Evolutionary conservation across 1,139 yeast genomes (phyloP), one percentile per base, ranked within the genome.

Genomic region (Yamadazyma dushanensis): DNA sequence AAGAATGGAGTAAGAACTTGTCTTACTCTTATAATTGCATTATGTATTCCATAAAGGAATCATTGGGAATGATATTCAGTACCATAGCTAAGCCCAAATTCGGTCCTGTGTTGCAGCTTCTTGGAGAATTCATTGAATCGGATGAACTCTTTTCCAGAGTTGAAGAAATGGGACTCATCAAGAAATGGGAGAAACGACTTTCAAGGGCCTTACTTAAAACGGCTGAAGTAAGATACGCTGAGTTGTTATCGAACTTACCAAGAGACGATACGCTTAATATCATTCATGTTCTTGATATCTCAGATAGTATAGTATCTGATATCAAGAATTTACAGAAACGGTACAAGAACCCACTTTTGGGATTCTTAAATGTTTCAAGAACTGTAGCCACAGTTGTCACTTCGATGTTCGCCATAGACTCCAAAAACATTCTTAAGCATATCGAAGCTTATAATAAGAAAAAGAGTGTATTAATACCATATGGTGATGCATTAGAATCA

Each of bases 391-490:
- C 73, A 1, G 70, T 78, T 5, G 70, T 81, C 14, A 70, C 83
- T 8, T 71, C 75, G 3, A 73, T 83, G 56, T 79, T 83, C 52
- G 76, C 80, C 0, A 73, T 76, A 3, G 95, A 86, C 53, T 70
- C 84, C 1, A 67, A 72, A 40, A 74, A 78, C 25, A 81, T 86
- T 60, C 59, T 83, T 26, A 63, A 66, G 20, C 82, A 80, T 50
- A 70, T 82, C 36, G 73, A 70, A 40, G 58, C 75, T 32, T 63
- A 70, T 48, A 56, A 71, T 6, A 49, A 59, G 22, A 63, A 63
- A 11, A 56, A 53, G 28, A 61, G 61, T 4, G 62, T 66, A 37
- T 57, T 61, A 20, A 63, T 81, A 8, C 63, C 78, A 2, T 76
- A 78, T 43, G 74, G 73, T 3, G 89, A 83, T 49, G 79, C 87